Evolutionary conservation across 208 protist genomes (phyloP), one percentile per base, ranked within the genome.

Genomic region (Borovskyia barvae): DNA sequence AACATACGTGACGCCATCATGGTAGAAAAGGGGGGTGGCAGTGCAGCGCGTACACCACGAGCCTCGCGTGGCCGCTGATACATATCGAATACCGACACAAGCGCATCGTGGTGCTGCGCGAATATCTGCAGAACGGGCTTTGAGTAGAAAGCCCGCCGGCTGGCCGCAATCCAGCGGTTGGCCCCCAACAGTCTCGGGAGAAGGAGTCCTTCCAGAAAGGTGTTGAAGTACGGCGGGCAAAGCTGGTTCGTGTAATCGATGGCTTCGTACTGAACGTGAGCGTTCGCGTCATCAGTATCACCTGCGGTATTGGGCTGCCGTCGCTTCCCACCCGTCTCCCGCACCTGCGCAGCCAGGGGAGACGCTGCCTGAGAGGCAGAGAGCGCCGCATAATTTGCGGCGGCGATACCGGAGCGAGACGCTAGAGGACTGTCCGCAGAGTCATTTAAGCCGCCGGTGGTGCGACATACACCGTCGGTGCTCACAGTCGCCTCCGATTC

Each of bases 31-130:
- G 79, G 79, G 36, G 71, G 70, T 24, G 79, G 79, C 47, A 85
- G 71, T n/a, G 70, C 60, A 17, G 55, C 33, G 5, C 77, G 79
- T 22, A 87, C 75, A 4, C 85, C 85, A 28, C 60, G 55, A 2
- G 77, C 75, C 59, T 92, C 85, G 35, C 64, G 67, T 26, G 85
- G 79, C 24, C 53, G 66, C 29, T 78, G 59, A 45, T 78, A 89
- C 32, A 41, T 41, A 5, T 58, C 39, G 51, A 87, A 92, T 7
- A 89, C 45, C 5, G 42, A 61, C 29, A 77, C 66, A 11, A 88
- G 70, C 12, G 36, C 22, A 24, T 87, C 78, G 20, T 80, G 69
- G 39, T 85, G 52, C 42, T 45, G 55, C 1, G 60, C 60, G 12
- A 92, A 36, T 1, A 77, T 15, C 30, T 48, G 35, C 33, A 64